Base-by-base conservation (phyloP, 352 stramenopile species). In the Elongisporangium undulatum region DNA sequence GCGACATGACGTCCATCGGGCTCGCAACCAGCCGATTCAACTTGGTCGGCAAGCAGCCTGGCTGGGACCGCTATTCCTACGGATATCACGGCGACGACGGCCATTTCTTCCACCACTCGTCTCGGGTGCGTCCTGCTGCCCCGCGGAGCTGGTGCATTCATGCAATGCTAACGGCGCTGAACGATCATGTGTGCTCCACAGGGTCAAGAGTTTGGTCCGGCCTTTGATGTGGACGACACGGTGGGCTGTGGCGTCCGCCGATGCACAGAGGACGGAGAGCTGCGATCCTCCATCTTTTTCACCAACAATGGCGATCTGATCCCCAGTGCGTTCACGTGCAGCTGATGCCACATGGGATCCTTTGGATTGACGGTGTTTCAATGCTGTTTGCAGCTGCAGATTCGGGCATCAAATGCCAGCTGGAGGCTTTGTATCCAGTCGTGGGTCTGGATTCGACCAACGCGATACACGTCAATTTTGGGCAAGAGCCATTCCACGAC, bases 41-140 rank as follows among this genome's bases (percentile, higher is more conserved):
- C 12, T 59, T 94, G 26, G 59, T 92, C 9, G 75, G 70, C 17
- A 79, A 84, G 39, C 83, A 93, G 56, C 85, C 83, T 16, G 85
- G 85, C 0, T 94, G 85, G 85, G 81, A 80, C 34, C 48, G 54
- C 0, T 49, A 67, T 16, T 94, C 85, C 23, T 78, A 82, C 55
- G 85, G 85, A 10, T 94, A 93, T 54, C 85, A 94, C 29, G 82
- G 85, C 15, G 85, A 94, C 50, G 83, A 94, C 50, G 85, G 85
- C 2, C 61, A 75, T 53, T 82, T 79, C n/a, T 94, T 90, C 55
- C 63, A 83, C 48, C 61, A 72, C 51, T 72, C 68, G 16, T 70
- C 71, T 45, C 68, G 72, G 53, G 85, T 91, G 59, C 24, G 59
- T 22, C 6, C 6, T 57, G 17, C 20, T 22, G n/a, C n/a, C n/a